A percentile compares a stretch with the other conserved stretches of the same genome.
Evolutionary conservation across 2,329 filamentous ascomycete species (phyloP).

Genomic region (Chrysoporthe deuterocubensis): DNA sequence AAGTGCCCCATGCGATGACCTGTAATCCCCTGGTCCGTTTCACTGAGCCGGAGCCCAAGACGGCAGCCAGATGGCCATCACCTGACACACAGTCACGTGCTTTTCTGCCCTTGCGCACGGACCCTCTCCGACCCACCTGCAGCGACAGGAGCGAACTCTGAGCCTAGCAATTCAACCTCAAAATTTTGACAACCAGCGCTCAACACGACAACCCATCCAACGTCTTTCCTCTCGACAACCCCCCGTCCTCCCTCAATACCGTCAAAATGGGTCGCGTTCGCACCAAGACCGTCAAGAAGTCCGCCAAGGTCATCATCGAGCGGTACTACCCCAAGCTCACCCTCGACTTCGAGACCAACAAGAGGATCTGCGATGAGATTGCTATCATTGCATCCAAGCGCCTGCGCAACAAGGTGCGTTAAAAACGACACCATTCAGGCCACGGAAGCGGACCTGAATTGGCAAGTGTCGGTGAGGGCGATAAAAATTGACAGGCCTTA

Average conservation of each 20-base stretch:
- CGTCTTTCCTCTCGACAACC: constrained; percentile 29
- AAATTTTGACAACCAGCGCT: constrained; percentile 7
- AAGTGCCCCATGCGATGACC: neutral
- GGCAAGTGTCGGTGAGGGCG: neutral
- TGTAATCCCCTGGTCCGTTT: neutral
- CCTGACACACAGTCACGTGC: neutral
- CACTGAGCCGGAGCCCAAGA: neutral
- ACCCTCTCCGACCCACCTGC: neutral
- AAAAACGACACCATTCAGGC: neutral
- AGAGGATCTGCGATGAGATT: constrained; percentile 99
- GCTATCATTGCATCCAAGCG: constrained; percentile 99
- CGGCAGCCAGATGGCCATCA: neutral
- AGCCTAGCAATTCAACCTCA: neutral
- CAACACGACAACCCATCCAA: constrained; percentile 9
- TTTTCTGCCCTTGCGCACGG: constrained; percentile 16
- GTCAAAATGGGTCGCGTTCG: constrained; percentile 73
- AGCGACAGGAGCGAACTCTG: neutral
- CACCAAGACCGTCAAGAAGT: constrained; percentile 73
- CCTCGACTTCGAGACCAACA: constrained; percentile 99
- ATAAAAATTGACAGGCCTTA: constrained; percentile 22
- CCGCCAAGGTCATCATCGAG: constrained; percentile 99
- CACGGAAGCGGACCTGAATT: neutral
- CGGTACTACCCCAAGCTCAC: constrained; percentile 97
- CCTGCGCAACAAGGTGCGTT: constrained; percentile 91
- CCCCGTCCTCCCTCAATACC: constrained; percentile 44